Conservation (phyloP, 352 stramenopile species). For the Phytophthora hibernalis region DNA sequence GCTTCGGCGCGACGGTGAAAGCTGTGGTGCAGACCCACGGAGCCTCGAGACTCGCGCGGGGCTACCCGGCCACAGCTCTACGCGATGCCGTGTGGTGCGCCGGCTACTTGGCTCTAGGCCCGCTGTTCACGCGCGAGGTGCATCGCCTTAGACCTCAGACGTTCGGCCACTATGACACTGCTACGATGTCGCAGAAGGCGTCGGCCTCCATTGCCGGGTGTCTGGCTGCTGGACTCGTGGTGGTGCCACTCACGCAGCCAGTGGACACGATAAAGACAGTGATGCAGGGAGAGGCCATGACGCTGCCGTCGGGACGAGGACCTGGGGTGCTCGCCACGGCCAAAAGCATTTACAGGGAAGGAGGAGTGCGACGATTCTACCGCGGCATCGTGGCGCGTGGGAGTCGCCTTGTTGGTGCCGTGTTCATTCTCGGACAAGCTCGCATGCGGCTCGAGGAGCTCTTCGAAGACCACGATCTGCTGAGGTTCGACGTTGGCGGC, state of each 20-base stretch:
- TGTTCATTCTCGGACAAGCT: slow-evolving; percentile 84
- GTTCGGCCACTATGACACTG: slow-evolving; percentile 60
- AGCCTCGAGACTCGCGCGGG: slow-evolving; percentile 58
- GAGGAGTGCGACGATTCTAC: slow-evolving; percentile 69
- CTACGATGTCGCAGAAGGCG: slow-evolving; percentile 62
- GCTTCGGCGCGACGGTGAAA: slow-evolving; percentile 61
- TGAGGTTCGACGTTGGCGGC: slow-evolving; percentile 29
- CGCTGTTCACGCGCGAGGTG: slow-evolving; percentile 70
- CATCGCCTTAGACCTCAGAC: slow-evolving; percentile 55
- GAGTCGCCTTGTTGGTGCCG: slow-evolving; percentile 71
- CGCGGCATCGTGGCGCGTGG: slow-evolving; percentile 73
- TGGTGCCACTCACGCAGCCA: slow-evolving; percentile 77
- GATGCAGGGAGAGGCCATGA: slow-evolving; percentile 81
- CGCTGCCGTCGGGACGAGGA: slow-evolving; percentile 39
- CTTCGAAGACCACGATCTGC: slow-evolving; percentile 66
- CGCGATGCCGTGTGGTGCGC: slow-evolving; percentile 81
- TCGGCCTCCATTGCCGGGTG: slow-evolving; percentile 69
- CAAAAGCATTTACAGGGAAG: slow-evolving; percentile 50
- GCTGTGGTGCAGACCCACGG: slow-evolving; percentile 58
- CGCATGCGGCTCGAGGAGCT: slow-evolving; percentile 70
- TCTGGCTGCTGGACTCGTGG: slow-evolving; percentile 70
- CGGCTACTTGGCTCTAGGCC: slow-evolving; percentile 75
- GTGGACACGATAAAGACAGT: slow-evolving; percentile 88
- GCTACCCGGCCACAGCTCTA: slow-evolving; percentile 58
- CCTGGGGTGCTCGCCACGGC: slow-evolving; percentile 47